These are phyloP conservation scores for Myriosclerotinia scirpicola DNA, from an alignment of 2,329 filamentous ascomycete genomes.

Conservation along the genomic window DNA sequence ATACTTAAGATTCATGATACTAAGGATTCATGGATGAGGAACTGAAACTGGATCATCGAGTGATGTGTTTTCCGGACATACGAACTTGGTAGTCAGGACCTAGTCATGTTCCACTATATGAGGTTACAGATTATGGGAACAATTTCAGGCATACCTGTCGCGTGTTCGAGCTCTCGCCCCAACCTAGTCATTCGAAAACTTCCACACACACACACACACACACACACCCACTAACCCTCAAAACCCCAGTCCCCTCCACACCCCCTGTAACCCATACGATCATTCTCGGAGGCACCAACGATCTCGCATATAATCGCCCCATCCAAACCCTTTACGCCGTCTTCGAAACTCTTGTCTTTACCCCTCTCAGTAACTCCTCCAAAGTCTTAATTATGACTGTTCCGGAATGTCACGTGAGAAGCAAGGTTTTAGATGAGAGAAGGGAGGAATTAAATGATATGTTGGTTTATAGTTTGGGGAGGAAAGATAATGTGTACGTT, in stretches of 20 bases:
- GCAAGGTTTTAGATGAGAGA: conserved; percentile 40
- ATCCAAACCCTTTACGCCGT: conserved; percentile 48
- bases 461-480: conserved; percentile 43
- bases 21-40: neutral
- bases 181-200: conserved; percentile 23
- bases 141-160: neutral
- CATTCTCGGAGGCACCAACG: conserved; percentile 64
- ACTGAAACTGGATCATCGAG: neutral
- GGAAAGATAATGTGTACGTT: conserved; percentile 28
- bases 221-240: no score
- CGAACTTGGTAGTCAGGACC: neutral
- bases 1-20: neutral
- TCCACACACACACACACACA: conserved; percentile 39
- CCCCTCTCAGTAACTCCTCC: conserved; percentile 49
- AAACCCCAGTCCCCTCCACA: conserved; percentile 14
- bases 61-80: neutral
- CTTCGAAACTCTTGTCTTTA: conserved; percentile 50
- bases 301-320: conserved; percentile 48
- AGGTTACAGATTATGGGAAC: neutral
- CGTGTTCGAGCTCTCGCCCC: no score
- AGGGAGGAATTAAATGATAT: conserved; percentile 52
- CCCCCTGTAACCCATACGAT: conserved; percentile 51
- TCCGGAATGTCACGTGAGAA: conserved; percentile 48
- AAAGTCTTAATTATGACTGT: conserved; percentile 63
- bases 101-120: neutral